Conservation (phyloP, 2,329 filamentous ascomycete species). For the Hirsutella rhossiliensis region DNA sequence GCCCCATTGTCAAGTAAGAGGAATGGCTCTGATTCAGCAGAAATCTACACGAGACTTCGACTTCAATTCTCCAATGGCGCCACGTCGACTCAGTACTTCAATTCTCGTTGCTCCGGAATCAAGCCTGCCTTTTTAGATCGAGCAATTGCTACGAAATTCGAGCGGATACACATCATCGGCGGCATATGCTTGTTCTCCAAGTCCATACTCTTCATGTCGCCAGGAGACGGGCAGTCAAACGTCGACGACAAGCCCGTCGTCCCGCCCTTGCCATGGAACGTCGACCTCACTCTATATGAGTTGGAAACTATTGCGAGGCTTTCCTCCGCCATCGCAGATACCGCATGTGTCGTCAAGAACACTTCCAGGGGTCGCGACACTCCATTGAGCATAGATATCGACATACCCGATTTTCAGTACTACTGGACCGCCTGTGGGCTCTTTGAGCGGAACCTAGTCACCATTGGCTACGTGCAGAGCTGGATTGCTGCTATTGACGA, state of each 20-base stretch:
- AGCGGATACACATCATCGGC: not conserved
- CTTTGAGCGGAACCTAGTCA: not conserved
- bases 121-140: not conserved
- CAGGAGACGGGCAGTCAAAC: not conserved
- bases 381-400: not conserved
- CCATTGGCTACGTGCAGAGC: not conserved
- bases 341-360: not conserved
- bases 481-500: constrained; percentile 1
- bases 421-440: constrained; percentile 1
- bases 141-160: not conserved
- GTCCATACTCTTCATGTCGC: not conserved
- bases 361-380: not conserved
- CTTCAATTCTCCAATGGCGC: not conserved
- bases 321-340: not conserved
- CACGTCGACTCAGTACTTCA: not conserved
- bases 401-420: not conserved
- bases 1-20: not conserved
- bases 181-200: constrained; percentile 1
- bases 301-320: not conserved
- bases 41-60: not conserved
- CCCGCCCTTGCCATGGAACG: not conserved
- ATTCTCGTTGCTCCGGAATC: not conserved
- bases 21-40: not conserved
- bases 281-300: not conserved
- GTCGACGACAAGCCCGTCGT: not conserved